phyloP scores from a whole-genome alignment of 805 yeast species.

The Candida vartiovaarae region DNA sequence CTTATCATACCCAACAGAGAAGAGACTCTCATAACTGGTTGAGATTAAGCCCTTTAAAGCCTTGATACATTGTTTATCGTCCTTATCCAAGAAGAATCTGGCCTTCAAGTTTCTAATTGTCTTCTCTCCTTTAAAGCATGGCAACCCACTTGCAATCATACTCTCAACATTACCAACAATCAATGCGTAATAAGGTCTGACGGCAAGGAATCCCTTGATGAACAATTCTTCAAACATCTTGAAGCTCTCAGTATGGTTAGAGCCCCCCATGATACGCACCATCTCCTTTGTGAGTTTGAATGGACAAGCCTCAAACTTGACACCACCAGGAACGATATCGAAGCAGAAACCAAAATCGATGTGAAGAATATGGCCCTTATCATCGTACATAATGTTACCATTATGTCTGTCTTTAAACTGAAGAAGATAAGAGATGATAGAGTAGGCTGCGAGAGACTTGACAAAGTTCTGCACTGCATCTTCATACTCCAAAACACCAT shows the following conservation, averaged over 20 bases:
- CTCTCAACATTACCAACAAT: slow-evolving; percentile 82
- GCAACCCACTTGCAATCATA: slow-evolving; percentile 92
- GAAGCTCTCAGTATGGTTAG: slow-evolving; percentile 75
- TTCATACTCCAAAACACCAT: slow-evolving; percentile 89
- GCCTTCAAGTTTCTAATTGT: slow-evolving; percentile 72
- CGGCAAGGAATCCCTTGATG: slow-evolving; percentile 83
- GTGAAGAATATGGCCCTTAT: slow-evolving; percentile 89
- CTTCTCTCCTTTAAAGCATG: slow-evolving; percentile 81
- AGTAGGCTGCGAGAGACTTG: slow-evolving; percentile 90
- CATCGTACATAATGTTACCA: slow-evolving; percentile 96
- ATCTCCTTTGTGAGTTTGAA: slow-evolving; percentile 94
- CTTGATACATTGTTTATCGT: slow-evolving; percentile 79
- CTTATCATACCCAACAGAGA: slow-evolving; percentile 94
- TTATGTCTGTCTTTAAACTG: slow-evolving; percentile 97
- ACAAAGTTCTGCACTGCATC: slow-evolving; percentile 88
- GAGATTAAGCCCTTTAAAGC: slow-evolving; percentile 69
- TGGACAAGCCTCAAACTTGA: slow-evolving; percentile 96
- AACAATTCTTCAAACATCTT: slow-evolving; percentile 93
- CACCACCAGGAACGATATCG: slow-evolving; percentile 99
- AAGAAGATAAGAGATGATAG: slow-evolving; percentile 80
- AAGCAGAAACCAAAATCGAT: slow-evolving; percentile 98
- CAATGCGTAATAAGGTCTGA: slow-evolving; percentile 81
- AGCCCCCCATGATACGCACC: slow-evolving; percentile 96
- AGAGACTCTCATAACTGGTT: slow-evolving; percentile 79
- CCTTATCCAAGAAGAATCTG: slow-evolving; percentile 75